Percentiles rank a stretch among this genome's conserved stretches.
phyloP scores from a whole-genome alignment of 225 moss, liverwort and hornwort species.

The Asterella californica region DNA sequence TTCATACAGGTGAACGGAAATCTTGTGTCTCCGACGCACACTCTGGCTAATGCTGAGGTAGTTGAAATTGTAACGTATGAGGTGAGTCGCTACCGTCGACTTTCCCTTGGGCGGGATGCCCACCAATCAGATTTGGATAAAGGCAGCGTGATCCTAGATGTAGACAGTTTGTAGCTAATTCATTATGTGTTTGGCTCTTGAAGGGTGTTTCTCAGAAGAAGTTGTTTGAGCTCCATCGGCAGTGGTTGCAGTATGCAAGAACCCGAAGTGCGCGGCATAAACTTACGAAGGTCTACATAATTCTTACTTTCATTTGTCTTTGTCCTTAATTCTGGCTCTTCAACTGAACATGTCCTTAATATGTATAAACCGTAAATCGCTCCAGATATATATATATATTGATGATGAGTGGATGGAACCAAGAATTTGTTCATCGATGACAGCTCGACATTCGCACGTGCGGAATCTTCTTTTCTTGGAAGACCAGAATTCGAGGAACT shows the following conservation, averaged over 20 bases:
- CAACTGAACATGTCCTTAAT: neutral
- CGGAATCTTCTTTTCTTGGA: neutral
- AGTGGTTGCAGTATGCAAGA: constrained; percentile 91
- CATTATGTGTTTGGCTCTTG: neutral
- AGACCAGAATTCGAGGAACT: neutral
- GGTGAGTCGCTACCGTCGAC: constrained; percentile 42
- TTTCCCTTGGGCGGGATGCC: constrained; percentile 1
- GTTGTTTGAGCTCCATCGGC: constrained; percentile 86
- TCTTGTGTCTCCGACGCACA: constrained; percentile 83
- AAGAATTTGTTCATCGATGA: neutral
- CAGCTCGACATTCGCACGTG: no score
- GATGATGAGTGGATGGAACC: no score
- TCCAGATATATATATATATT: neutral
- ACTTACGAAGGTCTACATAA: constrained; percentile 69
- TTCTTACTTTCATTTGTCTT: neutral
- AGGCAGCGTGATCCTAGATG: neutral
- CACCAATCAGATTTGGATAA: constrained; percentile 16
- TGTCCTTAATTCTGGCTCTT: neutral
- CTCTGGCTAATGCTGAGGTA: constrained; percentile 93
- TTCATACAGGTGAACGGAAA: constrained; percentile 88
- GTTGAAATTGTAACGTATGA: constrained; percentile 97
- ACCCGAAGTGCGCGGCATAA: constrained; percentile 98
- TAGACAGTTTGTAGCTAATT: constrained; percentile 4
- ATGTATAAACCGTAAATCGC: neutral
- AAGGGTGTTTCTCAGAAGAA: constrained; percentile 87